Evolutionary conservation across 768 basidiomycete genomes (phyloP).

Genomic region (Leccinum broughii): DNA sequence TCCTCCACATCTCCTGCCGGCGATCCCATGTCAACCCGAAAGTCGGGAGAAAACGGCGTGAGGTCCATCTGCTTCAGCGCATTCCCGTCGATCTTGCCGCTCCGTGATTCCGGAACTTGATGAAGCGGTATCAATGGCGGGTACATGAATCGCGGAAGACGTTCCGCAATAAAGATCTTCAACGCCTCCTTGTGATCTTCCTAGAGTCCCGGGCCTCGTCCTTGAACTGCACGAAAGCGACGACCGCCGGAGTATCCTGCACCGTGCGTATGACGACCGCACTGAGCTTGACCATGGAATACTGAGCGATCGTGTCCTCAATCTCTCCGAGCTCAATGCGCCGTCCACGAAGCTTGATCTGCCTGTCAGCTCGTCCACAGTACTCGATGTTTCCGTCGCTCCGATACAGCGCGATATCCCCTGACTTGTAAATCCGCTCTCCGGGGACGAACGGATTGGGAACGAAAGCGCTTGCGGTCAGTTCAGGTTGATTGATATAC

Average conservation of each 20-base stretch:
- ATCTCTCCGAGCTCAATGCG: conserved; percentile 37
- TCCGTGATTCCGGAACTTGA: conserved; percentile 25
- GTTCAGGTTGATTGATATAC: conserved; percentile 29
- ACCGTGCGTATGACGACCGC: conserved; percentile 30
- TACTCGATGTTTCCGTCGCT: conserved; percentile 31
- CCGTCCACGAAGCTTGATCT: conserved; percentile 36
- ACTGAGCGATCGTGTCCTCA: conserved; percentile 32
- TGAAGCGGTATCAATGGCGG: conserved; percentile 31
- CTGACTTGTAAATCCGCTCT: conserved; percentile 34
- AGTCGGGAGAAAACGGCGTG: conserved; percentile 20
- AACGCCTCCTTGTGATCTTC: conserved; percentile 24
- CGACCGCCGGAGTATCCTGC: conserved; percentile 31
- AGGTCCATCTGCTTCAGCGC: conserved; percentile 31
- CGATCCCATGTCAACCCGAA: conserved; percentile 26
- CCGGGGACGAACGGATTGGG: conserved; percentile 31
- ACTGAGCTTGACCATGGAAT: conserved; percentile 18
- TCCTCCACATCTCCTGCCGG: conserved; percentile 28
- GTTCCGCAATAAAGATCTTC: conserved; percentile 29
- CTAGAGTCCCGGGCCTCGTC: conserved; percentile 8
- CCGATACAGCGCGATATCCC: conserved; percentile 31
- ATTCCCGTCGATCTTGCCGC: conserved; percentile 31
- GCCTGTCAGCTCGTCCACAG: conserved; percentile 35
- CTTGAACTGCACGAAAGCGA: conserved; percentile 32
- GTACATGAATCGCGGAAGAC: conserved; percentile 35
- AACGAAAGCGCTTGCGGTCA: conserved; percentile 29